Conservation (phyloP, 768 basidiomycete species). For the Pulveroboletus ravenelii region DNA sequence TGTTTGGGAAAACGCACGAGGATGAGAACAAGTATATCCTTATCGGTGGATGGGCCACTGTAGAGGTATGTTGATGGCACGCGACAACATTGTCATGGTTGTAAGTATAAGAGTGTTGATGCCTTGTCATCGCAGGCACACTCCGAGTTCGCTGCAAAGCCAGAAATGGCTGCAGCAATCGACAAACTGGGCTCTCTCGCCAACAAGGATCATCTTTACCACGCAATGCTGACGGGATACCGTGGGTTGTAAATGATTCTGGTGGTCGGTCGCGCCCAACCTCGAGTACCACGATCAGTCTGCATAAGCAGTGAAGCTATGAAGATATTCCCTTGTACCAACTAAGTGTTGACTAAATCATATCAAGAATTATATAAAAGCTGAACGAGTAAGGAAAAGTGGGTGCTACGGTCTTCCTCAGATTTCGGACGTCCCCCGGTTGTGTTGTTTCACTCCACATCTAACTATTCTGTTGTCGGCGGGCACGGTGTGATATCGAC, state of each 20-base stretch:
- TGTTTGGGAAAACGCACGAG: slow-evolving; percentile 20
- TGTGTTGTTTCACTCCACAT: too few species aligned
- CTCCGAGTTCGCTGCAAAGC: neutral
- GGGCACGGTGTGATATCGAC: too few species aligned
- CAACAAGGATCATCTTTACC: slow-evolving; percentile 12
- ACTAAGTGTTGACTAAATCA: too few species aligned
- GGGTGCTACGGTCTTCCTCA: too few species aligned
- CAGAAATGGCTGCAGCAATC: slow-evolving; percentile 6
- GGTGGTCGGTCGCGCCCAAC: neutral
- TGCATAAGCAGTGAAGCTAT: neutral
- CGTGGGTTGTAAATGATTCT: neutral
- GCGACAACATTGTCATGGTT: neutral
- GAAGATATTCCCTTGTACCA: too few species aligned
- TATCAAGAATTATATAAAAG: too few species aligned
- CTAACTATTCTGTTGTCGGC: too few species aligned
- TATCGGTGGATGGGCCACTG: slow-evolving; percentile 19
- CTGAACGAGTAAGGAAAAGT: too few species aligned
- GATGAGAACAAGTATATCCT: slow-evolving; percentile 20
- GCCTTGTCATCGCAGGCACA: slow-evolving; percentile 13
- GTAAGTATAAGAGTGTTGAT: neutral
- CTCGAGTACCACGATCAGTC: neutral
- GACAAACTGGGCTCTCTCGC: slow-evolving; percentile 11
- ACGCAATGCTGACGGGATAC: slow-evolving; percentile 7
- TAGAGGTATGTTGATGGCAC: slow-evolving; percentile 19
- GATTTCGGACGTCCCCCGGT: too few species aligned